Evolutionary conservation across 2,329 filamentous ascomycete species (phyloP), one percentile per base, ranked within the genome.

Genomic region (Monosporascus sp.): DNA sequence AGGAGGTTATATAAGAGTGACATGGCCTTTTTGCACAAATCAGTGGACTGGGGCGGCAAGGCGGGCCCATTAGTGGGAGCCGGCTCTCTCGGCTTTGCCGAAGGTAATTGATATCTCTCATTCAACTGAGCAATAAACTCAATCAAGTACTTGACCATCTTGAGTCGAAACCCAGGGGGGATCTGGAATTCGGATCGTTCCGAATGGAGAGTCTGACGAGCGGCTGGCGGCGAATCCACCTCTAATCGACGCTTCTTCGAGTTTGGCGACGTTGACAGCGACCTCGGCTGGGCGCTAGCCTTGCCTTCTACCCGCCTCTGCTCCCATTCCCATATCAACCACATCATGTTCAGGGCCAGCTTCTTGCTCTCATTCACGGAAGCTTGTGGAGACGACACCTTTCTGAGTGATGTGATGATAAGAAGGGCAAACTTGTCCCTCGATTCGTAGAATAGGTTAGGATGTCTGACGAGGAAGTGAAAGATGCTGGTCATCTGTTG

Each of bases 401-500:
- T 97, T 50, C 89, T 82, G 37, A 99, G 76, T 4, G 90, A 93
- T 1, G 86, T 86, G 52, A 99, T 92, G 67, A 99, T 95, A 58
- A 94, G 82, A 52, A 88, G 83, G 5, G 91, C 85, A 59, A 97
- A 95, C 65, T 93, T 92, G 59, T 99, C 94, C 51, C 94, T 81
- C 1, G 90, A 91, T 58, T 97, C 93, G 62, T 95, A 99, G 73
- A 99, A 99, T 5, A 99, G 76, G 63, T 94, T 87, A 0, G 92
- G 88, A 67, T 99, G 93, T 52, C 89, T 84, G 37, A 97, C 93
- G 36, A 99, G 78, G 72, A 99, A 99, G 64, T 97, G 89, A 75
- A 97, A 97, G 62, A 99, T 97, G 73, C 89, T 94, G 50, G 91
- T 96, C 74, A 97, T 88, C 72, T 97, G 94, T 70, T 96, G 92